These are phyloP conservation scores for Teratosphaeria zuluensis DNA, from an alignment of 2,329 filamentous ascomycete genomes.

Conservation along the genomic window DNA sequence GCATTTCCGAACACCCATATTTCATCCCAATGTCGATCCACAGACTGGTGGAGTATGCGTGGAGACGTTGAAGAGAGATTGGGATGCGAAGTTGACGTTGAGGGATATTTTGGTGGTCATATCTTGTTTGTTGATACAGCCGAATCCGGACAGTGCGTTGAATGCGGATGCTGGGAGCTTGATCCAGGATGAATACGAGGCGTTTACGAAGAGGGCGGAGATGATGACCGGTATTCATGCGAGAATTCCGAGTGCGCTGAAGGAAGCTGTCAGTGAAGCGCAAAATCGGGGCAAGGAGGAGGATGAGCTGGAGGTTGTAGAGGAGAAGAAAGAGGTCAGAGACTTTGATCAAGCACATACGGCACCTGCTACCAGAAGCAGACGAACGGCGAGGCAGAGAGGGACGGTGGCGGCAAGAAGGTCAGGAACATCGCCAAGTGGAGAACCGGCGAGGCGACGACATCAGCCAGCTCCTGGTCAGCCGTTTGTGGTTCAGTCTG, in stretches of 20 bases:
- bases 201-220: conserved; percentile 47
- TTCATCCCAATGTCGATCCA: conserved; percentile 57
- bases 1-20: conserved; percentile 51
- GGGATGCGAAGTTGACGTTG: conserved; percentile 48
- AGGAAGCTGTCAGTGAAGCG: conserved; percentile 40
- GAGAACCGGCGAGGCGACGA: conserved; percentile 8
- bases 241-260: conserved; percentile 38
- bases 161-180: conserved; percentile 52
- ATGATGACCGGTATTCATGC: conserved; percentile 56
- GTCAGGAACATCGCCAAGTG: conserved; percentile 16
- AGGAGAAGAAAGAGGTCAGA: conserved; percentile 7
- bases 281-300: conserved; percentile 38
- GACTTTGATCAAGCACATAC: conserved; percentile 9
- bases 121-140: conserved; percentile 52
- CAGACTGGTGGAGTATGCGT: conserved; percentile 53
- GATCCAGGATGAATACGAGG: conserved; percentile 49
- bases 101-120: conserved; percentile 52
- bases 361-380: conserved; percentile 10
- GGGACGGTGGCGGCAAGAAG: conserved; percentile 11
- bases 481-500: conserved; percentile 17
- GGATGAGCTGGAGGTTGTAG: conserved; percentile 9
- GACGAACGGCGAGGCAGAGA: conserved; percentile 19
- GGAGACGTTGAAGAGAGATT: conserved; percentile 55
- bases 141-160: conserved; percentile 54
- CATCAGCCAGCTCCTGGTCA: conserved; percentile 4